Evolutionary conservation across 2,329 filamentous ascomycete genomes (phyloP).

Genomic region (Nothopassalora personata): DNA sequence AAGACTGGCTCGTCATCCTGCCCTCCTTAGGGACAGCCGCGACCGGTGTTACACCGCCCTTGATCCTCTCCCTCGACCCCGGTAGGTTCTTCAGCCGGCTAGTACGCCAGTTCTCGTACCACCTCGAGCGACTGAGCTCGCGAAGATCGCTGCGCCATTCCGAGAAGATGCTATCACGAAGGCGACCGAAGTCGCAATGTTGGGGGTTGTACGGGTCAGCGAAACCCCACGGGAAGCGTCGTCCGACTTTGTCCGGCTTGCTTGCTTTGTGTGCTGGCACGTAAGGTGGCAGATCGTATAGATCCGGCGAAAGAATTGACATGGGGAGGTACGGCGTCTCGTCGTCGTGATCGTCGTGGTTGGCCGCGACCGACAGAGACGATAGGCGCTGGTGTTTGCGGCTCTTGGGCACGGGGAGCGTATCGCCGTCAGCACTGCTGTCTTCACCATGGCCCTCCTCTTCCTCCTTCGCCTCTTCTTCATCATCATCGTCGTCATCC

Average conservation of each 20-base stretch:
- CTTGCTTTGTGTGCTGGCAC: slow-evolving; percentile 35
- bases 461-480: slow-evolving; percentile 41
- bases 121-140: slow-evolving; percentile 82
- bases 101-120: slow-evolving; percentile 94
- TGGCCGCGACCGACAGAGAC: slow-evolving; percentile 34
- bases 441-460: slow-evolving; percentile 46
- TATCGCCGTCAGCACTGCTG: slow-evolving; percentile 35
- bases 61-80: slow-evolving; percentile 22
- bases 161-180: slow-evolving; percentile 87
- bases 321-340: slow-evolving; percentile 70
- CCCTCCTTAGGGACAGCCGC: slow-evolving; percentile 31
- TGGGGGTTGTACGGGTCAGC: slow-evolving; percentile 85
- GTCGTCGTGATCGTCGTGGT: slow-evolving; percentile 33
- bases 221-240: slow-evolving; percentile 94
- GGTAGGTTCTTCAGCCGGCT: slow-evolving; percentile 39
- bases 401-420: slow-evolving; percentile 25
- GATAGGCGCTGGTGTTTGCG: slow-evolving; percentile 36
- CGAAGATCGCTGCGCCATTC: slow-evolving; percentile 91
- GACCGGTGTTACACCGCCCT: slow-evolving; percentile 34
- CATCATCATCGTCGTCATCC: slow-evolving; percentile 69
- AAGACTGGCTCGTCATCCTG: slow-evolving; percentile 14
- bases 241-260: slow-evolving; percentile 63
- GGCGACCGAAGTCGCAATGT: slow-evolving; percentile 87
- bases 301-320: slow-evolving; percentile 88
- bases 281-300: slow-evolving; percentile 64